Evolutionary conservation across 257 asterid genomes (phyloP), one percentile per base, ranked within the genome.

Genomic region (Solanum chilense): DNA sequence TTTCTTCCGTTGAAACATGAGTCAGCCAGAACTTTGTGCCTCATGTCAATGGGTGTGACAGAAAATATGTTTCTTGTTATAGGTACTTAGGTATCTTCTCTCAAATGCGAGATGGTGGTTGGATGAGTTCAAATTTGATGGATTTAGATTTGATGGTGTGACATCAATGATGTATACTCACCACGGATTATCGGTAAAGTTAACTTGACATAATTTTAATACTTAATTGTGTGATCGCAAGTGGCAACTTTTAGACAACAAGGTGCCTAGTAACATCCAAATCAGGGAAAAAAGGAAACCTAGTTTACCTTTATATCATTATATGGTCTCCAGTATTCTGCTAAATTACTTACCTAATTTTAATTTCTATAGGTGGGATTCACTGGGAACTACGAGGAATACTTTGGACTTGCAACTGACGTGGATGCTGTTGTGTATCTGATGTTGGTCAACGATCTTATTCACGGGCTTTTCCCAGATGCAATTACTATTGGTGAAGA

Each of bases 141-240:
- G 99, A 58, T 97, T 97, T 93, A 95, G 99, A 91, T 97, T 95
- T 91, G 99, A 97, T 91, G 99, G 99, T 47, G 98, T 96, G 89
- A 97, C 99, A 83, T 97, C 99, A 78, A 97, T 97, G 99, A 97
- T 97, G 99, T 97, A 97, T 87, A 95, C 98, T 86, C 99, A 97
- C 94, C 99, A 95, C 87, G 99, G 99, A 45, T 93, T 97, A 90
- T 90, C 89, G 98, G 99, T 93, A 93, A 74, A 84, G 85, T 88
- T 87, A 52, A 66, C 83, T 70, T 62, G 77, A 85, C 49, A 74
- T 86, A 37, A 41, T 47, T 6, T 31, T 75, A 81, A 52, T 86
- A 64, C 66, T 73, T 35, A 25, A 18, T 58, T 73, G 31, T 69
- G 31, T 85, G 23, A 49, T 64, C 29, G 42, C 6, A 31, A 31